These are phyloP conservation scores for Pelargonium nanum DNA, from an alignment of 345 rosid species.

Conservation along the genomic window DNA sequence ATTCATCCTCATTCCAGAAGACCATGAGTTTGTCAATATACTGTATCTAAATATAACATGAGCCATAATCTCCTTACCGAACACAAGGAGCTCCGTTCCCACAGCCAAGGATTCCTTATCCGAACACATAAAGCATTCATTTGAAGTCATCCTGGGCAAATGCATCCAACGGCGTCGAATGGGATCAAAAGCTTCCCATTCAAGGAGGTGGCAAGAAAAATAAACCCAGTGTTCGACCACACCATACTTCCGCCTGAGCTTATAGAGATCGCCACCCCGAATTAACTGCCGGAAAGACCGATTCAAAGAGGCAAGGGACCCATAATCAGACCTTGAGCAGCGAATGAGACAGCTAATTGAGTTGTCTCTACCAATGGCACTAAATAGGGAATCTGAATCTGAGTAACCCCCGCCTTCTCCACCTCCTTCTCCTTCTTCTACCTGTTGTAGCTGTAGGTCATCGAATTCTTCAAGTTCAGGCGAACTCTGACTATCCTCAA, in stretches of 20 bases:
- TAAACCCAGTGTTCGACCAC: constrained; percentile 85
- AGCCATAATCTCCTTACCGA: constrained; percentile 54
- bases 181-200: constrained; percentile 94
- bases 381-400: constrained; percentile 51
- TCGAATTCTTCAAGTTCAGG: constrained; percentile 6
- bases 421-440: constrained; percentile 30
- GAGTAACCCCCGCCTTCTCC: constrained; percentile 14
- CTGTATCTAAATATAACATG: constrained; percentile 82
- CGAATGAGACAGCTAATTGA: constrained; percentile 59
- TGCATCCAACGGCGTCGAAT: constrained; percentile 63
- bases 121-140: constrained; percentile 56
- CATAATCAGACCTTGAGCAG: constrained; percentile 80
- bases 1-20: constrained; percentile 67
- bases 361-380: constrained; percentile 65
- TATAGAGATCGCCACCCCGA: constrained; percentile 63
- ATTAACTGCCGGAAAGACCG: constrained; percentile 54
- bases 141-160: constrained; percentile 63
- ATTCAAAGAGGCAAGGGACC: constrained; percentile 61
- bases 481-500: neutral
- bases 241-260: constrained; percentile 39
- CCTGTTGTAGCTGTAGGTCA: constrained; percentile 16
- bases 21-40: constrained; percentile 71
- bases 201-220: constrained; percentile 70
- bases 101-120: constrained; percentile 92
- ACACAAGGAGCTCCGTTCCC: constrained; percentile 86